Evolutionary conservation across 331 rosid species (phyloP), one percentile per base, ranked within the genome.

Genomic region (Acacia concinna): DNA sequence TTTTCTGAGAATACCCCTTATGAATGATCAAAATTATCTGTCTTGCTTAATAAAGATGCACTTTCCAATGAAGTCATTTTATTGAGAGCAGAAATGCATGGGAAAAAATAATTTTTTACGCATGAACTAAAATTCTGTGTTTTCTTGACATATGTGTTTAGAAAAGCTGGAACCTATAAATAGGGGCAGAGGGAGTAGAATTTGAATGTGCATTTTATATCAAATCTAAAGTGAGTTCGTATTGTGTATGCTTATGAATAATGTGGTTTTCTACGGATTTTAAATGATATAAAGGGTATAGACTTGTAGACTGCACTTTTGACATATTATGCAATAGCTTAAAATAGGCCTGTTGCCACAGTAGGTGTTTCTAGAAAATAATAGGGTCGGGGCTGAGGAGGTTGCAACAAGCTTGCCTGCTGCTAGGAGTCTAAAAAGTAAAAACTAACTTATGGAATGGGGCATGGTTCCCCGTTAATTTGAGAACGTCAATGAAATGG

Each of bases 381-480:
- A 63, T 17, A 56, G 63, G 38, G 68, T 63, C 14, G 43, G 43
- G 69, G 21, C 40, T 5, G n/a, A 32, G 68, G 40, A 62, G 43
- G 69, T 23, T 60, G 38, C n/a, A 13, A 30, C 13, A 31, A 38
- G 40, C 69, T 63, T 15, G 40, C 68, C 68, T 17, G 28, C 23
- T 40, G 64, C n/a, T 62, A 57, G 44, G 41, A 60, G 23, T 68
- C 28, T 21, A 28, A 25, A 78, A 72, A 13, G 30, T 73, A 56
- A 73, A 78, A 78, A 34, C 38, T 66, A 44, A 78, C 77, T 12
- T 4, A 25, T 27, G 65, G 68, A 62, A 62, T 27, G 23, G 32
- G 28, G 31, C 64, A 25, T 56, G 14, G 17, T 56, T 11, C 32
- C 18, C 64, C 17, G 1, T 56, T 27, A 27, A 4, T 59, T 62